phyloP scores from a whole-genome alignment of 805 yeast species.

The Wickerhamiella galacta region DNA sequence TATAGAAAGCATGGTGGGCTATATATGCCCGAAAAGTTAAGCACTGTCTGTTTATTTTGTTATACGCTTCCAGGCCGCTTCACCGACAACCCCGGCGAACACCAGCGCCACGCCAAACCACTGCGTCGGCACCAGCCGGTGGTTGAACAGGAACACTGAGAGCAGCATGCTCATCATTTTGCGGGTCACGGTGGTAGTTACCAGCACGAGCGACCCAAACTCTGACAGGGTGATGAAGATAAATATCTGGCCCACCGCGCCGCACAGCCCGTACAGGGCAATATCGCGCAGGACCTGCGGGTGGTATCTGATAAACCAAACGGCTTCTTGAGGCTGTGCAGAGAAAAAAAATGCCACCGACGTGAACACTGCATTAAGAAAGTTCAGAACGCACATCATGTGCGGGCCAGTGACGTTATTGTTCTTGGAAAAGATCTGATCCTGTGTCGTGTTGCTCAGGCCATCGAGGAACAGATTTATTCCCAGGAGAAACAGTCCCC shows the following conservation, averaged over 20 bases:
- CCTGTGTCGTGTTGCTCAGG: slow-evolving; percentile 84
- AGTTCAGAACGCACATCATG: slow-evolving; percentile 60
- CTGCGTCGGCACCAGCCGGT: slow-evolving; percentile 42
- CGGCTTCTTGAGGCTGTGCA: slow-evolving; percentile 36
- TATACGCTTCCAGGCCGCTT: slow-evolving; percentile 37
- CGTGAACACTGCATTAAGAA: slow-evolving; percentile 27
- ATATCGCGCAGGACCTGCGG: slow-evolving; percentile 46
- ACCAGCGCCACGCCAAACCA: slow-evolving; percentile 70
- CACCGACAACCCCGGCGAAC: slow-evolving; percentile 72
- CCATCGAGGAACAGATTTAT: slow-evolving; percentile 73
- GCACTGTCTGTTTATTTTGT: neutral
- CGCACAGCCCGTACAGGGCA: slow-evolving; percentile 52
- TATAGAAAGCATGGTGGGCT: neutral
- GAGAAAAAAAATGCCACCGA: slow-evolving; percentile 30
- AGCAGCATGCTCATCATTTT: slow-evolving; percentile 91
- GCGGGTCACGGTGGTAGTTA: slow-evolving; percentile 89
- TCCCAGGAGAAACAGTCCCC: slow-evolving; percentile 46
- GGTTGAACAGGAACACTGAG: slow-evolving; percentile 80
- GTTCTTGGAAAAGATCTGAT: slow-evolving; percentile 46
- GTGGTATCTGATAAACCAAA: slow-evolving; percentile 31
- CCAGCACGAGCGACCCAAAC: slow-evolving; percentile 70
- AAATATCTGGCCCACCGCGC: slow-evolving; percentile 89
- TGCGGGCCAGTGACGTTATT: slow-evolving; percentile 60
- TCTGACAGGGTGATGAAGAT: slow-evolving; percentile 69
- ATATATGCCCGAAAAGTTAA: neutral